Evolutionary conservation across 495 filamentous ascomycete species (phyloP), one percentile per base, ranked within the genome.

Genomic region (Xylaria sp.): DNA sequence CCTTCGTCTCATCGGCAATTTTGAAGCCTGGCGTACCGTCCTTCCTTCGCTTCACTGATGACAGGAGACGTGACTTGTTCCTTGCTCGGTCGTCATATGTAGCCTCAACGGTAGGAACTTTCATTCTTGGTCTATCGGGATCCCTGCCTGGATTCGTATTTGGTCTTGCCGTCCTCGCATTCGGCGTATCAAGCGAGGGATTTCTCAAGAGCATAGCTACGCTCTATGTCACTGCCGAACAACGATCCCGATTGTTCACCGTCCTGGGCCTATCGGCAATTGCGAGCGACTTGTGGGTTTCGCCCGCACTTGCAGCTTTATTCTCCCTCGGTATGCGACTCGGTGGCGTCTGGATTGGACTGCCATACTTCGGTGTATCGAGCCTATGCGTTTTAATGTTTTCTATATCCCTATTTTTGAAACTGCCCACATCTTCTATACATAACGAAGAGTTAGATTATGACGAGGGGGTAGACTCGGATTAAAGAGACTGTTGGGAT

Each of bases 251-350:
- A 26, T 8, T 79, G 12, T 78, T 78, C 43, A 75, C 76, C 15
- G 53, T 78, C 19, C 70, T 79, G 52, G 65, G 71, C 14, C 73
- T 79, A 31, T 33, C 73, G 11, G 73, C 76, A 24, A 64, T 78
- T 11, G 70, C 65, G 24, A 74, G 77, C 37, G 72, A 71, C 64
- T 68, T 78, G 17, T 79, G 74, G 74, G 15, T 74, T 21, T 73
- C 57, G 14, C 76, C 77, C 41, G 74, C 71, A 24, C 71, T 79
- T 14, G 77, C 77, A 3, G 74, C 58, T 6, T 74, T 79, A 15
- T 79, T 79, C 26, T 72, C 74, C 1, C 71, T 78, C 14, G 77
- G 77, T n/a, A 77, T 79, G 77, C 67, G 68, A 61, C 61, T 76
- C 17, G 76, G 76, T 21, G 77, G 76, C 17, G 29, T 50, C n/a